Base-by-base conservation (phyloP, 768 basidiomycete genomes). In the Inosperma sp. region DNA sequence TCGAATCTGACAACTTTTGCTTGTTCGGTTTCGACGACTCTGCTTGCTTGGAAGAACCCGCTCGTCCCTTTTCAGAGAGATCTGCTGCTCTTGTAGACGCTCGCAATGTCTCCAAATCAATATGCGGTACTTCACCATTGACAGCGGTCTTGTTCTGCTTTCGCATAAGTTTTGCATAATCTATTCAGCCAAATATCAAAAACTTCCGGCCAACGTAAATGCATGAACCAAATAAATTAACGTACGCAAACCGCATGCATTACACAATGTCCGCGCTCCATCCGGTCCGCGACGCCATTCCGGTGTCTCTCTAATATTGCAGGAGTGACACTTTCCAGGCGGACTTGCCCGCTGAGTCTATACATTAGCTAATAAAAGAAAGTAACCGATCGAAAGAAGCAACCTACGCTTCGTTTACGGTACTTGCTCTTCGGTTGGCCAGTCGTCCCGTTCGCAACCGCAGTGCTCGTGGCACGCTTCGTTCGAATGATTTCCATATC, bases 231-330 rank as follows among this genome's bases (percentile, higher is more conserved):
- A 53, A 35, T 49, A 43, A 48, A 46, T 54, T 27, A 26, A 82
- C 85, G 64, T 65, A 91, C 88, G 88, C 58, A 91, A 68, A 26
- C 88, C 88, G 68, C 88, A 91, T 35, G 88, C 88, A 64, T 90
- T 91, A 62, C 88, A 91, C 59, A 91, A 63, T 7, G 88, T 91
- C 61, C 88, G 71, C 21, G 88, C 88, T 4, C 88, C 88, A 61
- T 90, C 88, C 3, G 88, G 88, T 13, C 88, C 88, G 21, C 88
- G 78, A 47, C 88, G 69, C 88, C 88, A 91, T 65, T 91, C 88
- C n/a, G 88, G 88, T 4, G 88, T 91, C 63, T 91, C 88, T 52
- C 84, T 75, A 49, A 89, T 90, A 68, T 88, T 87, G 64, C 88
- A 91, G 26, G 88, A 89, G 67, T 90, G 86, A 60, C 88, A 91